These are phyloP conservation scores for Alternaria arborescens DNA, from an alignment of 2,329 filamentous ascomycete species.

Conservation along the genomic window DNA sequence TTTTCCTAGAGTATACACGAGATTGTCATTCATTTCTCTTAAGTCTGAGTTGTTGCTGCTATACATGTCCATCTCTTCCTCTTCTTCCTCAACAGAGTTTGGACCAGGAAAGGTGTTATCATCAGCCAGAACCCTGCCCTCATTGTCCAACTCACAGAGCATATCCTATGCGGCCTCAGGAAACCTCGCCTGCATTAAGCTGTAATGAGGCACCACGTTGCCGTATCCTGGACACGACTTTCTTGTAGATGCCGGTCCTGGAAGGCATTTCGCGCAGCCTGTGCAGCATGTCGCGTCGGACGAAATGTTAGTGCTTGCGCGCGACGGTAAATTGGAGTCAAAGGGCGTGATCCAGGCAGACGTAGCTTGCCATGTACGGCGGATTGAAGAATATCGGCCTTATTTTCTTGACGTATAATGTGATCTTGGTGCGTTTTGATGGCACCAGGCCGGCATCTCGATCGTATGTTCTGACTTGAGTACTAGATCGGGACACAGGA, in stretches of 20 bases:
- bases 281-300: too few relatives aligned
- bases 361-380: background rate
- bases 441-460: background rate
- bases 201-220: background rate
- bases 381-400: background rate
- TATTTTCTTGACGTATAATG: background rate
- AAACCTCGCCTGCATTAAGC: background rate
- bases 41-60: background rate
- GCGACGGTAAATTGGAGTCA: background rate
- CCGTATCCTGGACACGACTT: background rate
- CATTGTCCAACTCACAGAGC: background rate
- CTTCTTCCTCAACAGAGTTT: background rate
- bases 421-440: background rate
- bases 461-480: background rate
- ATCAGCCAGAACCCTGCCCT: background rate
- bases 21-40: background rate
- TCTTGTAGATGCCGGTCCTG: background rate
- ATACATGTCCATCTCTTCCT: background rate
- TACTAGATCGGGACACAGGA: background rate
- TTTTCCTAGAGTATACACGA: background rate
- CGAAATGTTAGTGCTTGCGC: too few relatives aligned
- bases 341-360: background rate
- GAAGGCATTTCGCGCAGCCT: too few relatives aligned
- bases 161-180: background rate
- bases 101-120: background rate